A percentile compares a stretch with the other conserved stretches of the same genome.
Conservation (phyloP, 208 protist species). For the Phytomonas serpens region DNA sequence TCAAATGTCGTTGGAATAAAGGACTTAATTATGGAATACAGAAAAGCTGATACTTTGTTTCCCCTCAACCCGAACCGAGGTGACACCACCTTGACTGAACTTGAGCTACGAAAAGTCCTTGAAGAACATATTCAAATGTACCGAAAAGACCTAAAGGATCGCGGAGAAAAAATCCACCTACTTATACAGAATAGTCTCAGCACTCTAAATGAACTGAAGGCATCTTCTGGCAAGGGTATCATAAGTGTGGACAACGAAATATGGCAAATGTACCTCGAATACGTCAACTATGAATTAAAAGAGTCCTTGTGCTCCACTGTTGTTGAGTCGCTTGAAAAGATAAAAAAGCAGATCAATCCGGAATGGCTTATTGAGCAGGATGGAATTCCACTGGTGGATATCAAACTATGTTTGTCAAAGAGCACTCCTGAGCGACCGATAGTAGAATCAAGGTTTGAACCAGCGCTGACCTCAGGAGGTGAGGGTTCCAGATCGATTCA, state of each 20-base stretch:
- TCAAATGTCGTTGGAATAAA: constrained; percentile 82
- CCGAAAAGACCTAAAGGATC: constrained; percentile 34
- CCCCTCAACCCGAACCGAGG: constrained; percentile 75
- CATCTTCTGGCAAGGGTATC: constrained; percentile 21
- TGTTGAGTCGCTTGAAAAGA: constrained; percentile 62
- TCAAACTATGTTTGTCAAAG: constrained; percentile 86
- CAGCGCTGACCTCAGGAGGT: constrained; percentile 26
- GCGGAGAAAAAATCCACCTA: constrained; percentile 74
- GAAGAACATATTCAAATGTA: constrained; percentile 62
- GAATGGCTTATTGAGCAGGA: constrained; percentile 85
- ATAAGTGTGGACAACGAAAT: constrained; percentile 22
- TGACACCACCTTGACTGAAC: constrained; percentile 85
- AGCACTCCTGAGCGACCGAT: constrained; percentile 26
- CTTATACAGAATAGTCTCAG: constrained; percentile 67
- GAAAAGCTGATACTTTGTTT: constrained; percentile 68
- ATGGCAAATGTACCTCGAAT: constrained; percentile 90
- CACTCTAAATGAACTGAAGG: constrained; percentile 80
- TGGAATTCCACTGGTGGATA: constrained; percentile 86
- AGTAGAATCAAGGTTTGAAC: constrained; percentile 69
- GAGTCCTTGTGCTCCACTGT: constrained; percentile 60
- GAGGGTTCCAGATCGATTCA: constrained; percentile 37
- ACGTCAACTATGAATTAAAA: constrained; percentile 85
- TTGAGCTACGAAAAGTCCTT: constrained; percentile 83
- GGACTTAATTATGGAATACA: constrained; percentile 68
- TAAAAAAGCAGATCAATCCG: constrained; percentile 85